phyloP scores from a whole-genome alignment of 2,329 filamentous ascomycete genomes.

The Fusarium tuaranense region DNA sequence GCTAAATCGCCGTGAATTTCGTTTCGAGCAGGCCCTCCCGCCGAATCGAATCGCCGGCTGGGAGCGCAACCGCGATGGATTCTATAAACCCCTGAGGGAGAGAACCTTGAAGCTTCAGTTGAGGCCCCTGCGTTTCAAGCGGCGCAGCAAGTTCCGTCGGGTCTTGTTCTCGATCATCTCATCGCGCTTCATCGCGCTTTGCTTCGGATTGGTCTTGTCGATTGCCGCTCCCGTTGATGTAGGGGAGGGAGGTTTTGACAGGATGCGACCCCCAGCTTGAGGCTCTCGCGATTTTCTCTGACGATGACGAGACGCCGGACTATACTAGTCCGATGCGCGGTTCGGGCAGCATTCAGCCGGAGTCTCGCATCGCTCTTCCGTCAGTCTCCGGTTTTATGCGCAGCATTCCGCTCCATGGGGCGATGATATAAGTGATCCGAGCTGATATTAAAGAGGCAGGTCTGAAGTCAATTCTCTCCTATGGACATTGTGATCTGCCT shows the following conservation, averaged over 20 bases:
- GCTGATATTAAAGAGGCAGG: neutral
- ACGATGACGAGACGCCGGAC: slow-evolving; percentile 6
- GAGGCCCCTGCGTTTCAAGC: slow-evolving; percentile 5
- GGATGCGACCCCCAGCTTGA: slow-evolving; percentile 1
- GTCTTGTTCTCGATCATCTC: slow-evolving; percentile 3
- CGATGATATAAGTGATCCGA: neutral
- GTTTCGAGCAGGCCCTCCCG: neutral
- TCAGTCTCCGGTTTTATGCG: neutral
- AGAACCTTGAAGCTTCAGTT: neutral
- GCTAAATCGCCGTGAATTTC: slow-evolving; percentile 1
- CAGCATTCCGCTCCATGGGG: slow-evolving; percentile 3
- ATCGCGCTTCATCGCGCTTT: slow-evolving; percentile 9
- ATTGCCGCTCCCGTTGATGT: neutral
- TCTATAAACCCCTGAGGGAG: neutral
- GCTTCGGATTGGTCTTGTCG: neutral
- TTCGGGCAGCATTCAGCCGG: neutral
- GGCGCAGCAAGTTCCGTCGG: neutral
- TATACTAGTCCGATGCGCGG: slow-evolving; percentile 6
- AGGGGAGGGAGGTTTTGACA: neutral
- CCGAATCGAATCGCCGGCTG: neutral
- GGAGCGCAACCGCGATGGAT: neutral
- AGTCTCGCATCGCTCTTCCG: neutral
- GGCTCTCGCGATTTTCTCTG: slow-evolving; percentile 6
- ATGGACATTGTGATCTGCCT: neutral
- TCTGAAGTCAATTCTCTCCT: neutral